Evolutionary conservation across 257 asterid species (phyloP).

Genomic region (Ligustrum vulgare): DNA sequence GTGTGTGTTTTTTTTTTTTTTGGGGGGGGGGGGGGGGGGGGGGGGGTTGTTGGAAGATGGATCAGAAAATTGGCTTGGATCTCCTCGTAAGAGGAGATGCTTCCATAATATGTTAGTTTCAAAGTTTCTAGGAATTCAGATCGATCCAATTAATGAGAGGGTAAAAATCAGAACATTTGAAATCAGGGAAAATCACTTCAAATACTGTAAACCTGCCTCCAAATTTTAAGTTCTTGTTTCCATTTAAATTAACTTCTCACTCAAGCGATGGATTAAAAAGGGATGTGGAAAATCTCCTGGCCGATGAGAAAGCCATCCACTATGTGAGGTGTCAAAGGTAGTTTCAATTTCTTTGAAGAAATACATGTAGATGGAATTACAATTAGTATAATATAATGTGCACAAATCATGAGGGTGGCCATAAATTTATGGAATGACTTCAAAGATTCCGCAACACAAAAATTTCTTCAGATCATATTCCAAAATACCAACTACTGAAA

Average conservation of each 20-base stretch:
- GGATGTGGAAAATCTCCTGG: not conserved
- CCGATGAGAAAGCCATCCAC: not conserved
- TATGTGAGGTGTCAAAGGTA: not conserved
- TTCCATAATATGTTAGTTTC: not conserved
- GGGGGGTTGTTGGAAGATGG: no score
- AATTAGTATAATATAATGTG: not conserved
- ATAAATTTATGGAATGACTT: not conserved
- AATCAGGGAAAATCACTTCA: not conserved
- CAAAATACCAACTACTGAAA: not conserved
- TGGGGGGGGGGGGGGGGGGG: no score
- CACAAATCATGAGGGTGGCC: not conserved
- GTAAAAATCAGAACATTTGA: not conserved
- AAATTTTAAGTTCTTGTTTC: not conserved
- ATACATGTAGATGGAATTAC: not conserved
- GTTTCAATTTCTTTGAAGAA: not conserved
- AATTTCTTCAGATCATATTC: not conserved
- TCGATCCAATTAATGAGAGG: not conserved
- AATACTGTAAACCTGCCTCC: not conserved
- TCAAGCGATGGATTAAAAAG: not conserved
- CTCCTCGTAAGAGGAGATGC: no score
- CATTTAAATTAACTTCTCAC: not conserved
- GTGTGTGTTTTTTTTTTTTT: no score
- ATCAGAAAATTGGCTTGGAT: no score
- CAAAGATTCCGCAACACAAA: not conserved
- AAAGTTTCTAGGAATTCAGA: not conserved